Evolutionary conservation across 2,329 filamentous ascomycete genomes (phyloP).

Genomic region (Aureobasidium sp.): DNA sequence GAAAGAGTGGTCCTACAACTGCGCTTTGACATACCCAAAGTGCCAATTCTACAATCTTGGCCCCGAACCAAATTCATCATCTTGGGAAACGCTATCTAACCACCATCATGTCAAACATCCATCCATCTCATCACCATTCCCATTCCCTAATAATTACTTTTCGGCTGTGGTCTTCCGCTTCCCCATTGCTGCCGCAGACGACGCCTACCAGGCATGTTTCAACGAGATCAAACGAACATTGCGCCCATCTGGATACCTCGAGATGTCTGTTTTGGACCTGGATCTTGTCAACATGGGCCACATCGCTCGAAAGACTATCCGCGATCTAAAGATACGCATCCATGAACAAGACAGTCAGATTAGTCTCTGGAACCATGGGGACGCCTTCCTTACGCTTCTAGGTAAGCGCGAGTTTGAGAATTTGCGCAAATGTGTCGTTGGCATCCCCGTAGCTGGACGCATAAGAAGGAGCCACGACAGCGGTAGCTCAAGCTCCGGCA

Average conservation of each 20-base stretch:
- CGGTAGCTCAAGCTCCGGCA: constrained; percentile 17
- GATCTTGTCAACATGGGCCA: constrained; percentile 79
- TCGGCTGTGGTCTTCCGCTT: constrained; percentile 70
- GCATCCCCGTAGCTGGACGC: constrained; percentile 59
- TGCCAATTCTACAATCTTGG: constrained; percentile 68
- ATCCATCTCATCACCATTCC: constrained; percentile 57
- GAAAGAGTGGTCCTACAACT: constrained; percentile 87
- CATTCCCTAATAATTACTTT: constrained; percentile 69
- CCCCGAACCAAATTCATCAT: constrained; percentile 17
- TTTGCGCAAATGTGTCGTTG: constrained; percentile 68
- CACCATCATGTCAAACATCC: constrained; percentile 66
- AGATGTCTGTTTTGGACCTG: constrained; percentile 67
- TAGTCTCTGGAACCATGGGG: constrained; percentile 48
- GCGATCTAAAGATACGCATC: constrained; percentile 63
- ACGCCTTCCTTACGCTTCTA: constrained; percentile 55
- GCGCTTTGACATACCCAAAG: constrained; percentile 67
- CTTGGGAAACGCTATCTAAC: constrained; percentile 40
- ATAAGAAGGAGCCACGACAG: constrained; percentile 30
- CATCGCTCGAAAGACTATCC: constrained; percentile 58
- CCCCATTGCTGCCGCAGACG: constrained; percentile 58
- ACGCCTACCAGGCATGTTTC: constrained; percentile 61
- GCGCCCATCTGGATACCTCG: constrained; percentile 69
- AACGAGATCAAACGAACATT: constrained; percentile 70
- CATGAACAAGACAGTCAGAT: constrained; percentile 52
- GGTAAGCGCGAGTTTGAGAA: constrained; percentile 62